Evolutionary conservation across 306 rosid genomes (phyloP).

Genomic region (Ormosia semicastrata): DNA sequence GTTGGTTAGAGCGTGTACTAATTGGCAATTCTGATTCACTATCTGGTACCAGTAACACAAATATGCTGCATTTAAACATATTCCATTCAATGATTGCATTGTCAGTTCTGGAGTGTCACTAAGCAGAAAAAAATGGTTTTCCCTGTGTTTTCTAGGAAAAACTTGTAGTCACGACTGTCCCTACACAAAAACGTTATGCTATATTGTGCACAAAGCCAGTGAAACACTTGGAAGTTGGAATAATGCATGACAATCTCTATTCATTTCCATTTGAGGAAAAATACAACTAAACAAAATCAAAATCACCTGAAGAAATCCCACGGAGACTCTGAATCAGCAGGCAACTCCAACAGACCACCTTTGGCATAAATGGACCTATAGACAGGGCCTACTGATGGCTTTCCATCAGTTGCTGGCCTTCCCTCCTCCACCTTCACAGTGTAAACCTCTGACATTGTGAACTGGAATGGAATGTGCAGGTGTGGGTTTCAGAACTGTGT

Average conservation of each 20-base stretch:
- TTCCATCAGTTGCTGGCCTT: slow-evolving; percentile 36
- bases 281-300: neutral
- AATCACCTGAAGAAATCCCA: slow-evolving; percentile 85
- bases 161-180: neutral
- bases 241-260: neutral
- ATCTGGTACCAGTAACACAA: neutral
- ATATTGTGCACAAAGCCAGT: neutral
- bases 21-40: neutral
- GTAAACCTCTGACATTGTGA: slow-evolving; percentile 50
- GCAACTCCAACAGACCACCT: slow-evolving; percentile 75
- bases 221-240: neutral
- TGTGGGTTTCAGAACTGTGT: neutral
- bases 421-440: slow-evolving; percentile 71
- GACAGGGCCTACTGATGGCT: slow-evolving; percentile 78
- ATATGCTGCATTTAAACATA: neutral
- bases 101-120: neutral
- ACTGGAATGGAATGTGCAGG: slow-evolving; percentile 16
- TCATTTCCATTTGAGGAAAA: neutral
- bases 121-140: neutral
- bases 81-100: neutral
- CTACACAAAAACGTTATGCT: neutral
- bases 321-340: slow-evolving; percentile 61
- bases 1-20: neutral
- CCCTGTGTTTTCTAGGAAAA: neutral
- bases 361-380: slow-evolving; percentile 83